Base-by-base conservation (phyloP, 257 asterid genomes). In the Salvia miltiorrhiza region DNA sequence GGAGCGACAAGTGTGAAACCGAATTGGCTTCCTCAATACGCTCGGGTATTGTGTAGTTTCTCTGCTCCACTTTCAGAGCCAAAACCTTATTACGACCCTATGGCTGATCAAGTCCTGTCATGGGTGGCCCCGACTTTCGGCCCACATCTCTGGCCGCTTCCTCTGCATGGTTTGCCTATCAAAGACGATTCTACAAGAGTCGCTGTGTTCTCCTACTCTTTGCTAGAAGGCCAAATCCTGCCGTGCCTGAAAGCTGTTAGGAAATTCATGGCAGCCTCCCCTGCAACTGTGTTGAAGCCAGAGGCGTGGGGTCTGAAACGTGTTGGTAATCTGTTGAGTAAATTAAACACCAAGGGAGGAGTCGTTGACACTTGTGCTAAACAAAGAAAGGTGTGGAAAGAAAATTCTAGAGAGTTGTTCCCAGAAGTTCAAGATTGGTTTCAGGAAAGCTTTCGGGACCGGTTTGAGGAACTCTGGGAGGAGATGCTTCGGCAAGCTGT, bases 21-120 rank as follows among this genome's bases (percentile, higher is more conserved):
- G 28, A 81, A 62, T 50, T 93, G 99, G 97, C 90, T 93, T 44
- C 80, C 86, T 17, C 76, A 81, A 26, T 87, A 88, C 24, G 96
- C 92, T 45, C 83, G 58, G 35, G 64, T 88, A 0, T 56, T 84
- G 62, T 93, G 97, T 67, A 86, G 59, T 50, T 88, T 93, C 83
- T 93, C 98, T 3, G 85, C 95, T 10, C 92, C 97, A 21, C 90
- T 80, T 50, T 48, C 87, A 2, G 97, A 90, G 68, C 94, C 88
- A 5, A 84, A 83, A 59, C 99, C 97, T 4, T 88, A 73, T 65
- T 93, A 87, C 24, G 87, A 87, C 39, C 80, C 81, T 3, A 62
- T 17, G 39, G 40, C 78, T 7, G 99, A 93, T 78, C 85, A 78
- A 56, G 96, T 87, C 37, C 73, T 83, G 26, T 82, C 88, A 17